phyloP scores from a whole-genome alignment of 1,139 yeast species.

The Wickerhamomyces sp. region DNA sequence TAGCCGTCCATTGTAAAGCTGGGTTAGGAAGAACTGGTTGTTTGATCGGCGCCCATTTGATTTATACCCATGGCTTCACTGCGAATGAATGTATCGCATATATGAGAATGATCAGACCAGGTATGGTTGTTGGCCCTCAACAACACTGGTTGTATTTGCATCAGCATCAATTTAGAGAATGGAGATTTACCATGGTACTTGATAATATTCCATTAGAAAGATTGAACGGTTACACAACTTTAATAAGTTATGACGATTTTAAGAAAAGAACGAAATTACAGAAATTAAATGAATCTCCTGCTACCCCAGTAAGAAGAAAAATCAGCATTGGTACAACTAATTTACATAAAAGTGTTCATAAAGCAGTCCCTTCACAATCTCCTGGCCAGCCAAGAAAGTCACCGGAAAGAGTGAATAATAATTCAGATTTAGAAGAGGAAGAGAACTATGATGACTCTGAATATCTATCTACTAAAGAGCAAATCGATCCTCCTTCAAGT shows the following conservation, averaged over 20 bases:
- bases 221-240: constrained; percentile 73
- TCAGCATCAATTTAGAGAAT: constrained; percentile 92
- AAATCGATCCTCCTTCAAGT: constrained; percentile 24
- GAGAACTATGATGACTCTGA: constrained; percentile 13
- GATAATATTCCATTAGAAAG: constrained; percentile 65
- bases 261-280: constrained; percentile 16
- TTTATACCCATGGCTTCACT: constrained; percentile 93
- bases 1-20: constrained; percentile 98
- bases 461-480: constrained; percentile 16
- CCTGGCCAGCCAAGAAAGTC: constrained; percentile 96
- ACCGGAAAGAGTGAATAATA: constrained; percentile 20
- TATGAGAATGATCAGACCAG: constrained; percentile 94
- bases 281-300: constrained; percentile 40
- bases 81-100: constrained; percentile 96
- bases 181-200: constrained; percentile 91
- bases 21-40: constrained; percentile 98
- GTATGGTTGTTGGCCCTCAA: constrained; percentile 99
- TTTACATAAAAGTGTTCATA: constrained; percentile 60
- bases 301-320: constrained; percentile 73
- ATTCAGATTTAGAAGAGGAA: constrained; percentile 13
- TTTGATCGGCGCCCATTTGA: constrained; percentile 92
- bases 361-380: constrained; percentile 84
- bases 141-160: constrained; percentile 97
- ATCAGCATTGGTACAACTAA: constrained; percentile 59
- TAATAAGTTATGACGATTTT: constrained; percentile 43